Conservation (phyloP, 1,284 basidiomycete species). For the Violaceomyces palustris region DNA sequence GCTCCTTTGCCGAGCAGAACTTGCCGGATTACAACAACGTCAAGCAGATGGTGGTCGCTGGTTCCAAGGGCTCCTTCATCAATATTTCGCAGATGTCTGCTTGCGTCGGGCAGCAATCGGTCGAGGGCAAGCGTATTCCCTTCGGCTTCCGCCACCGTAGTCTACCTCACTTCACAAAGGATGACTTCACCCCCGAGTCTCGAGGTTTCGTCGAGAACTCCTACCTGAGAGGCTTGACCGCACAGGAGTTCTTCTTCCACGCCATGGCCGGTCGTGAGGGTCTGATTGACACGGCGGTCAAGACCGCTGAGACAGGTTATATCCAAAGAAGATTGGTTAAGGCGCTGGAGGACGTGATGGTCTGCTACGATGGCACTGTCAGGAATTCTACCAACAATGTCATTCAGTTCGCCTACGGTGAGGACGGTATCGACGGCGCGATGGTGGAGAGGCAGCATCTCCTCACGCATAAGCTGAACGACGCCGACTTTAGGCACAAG, state of each 20-base stretch:
- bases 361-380: conserved; percentile 95
- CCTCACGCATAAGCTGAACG: conserved; percentile 76
- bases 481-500: conserved; percentile 79
- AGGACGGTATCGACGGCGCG: conserved; percentile 97
- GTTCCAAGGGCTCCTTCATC: conserved; percentile 87
- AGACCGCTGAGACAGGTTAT: conserved; percentile 98
- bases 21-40: conserved; percentile 99
- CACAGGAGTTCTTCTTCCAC: conserved; percentile 99
- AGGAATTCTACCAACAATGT: conserved; percentile 73
- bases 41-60: conserved; percentile 99
- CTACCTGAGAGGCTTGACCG: conserved; percentile 93
- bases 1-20: conserved; percentile 89
- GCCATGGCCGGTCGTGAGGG: conserved; percentile 99
- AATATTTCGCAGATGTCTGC: conserved; percentile 99
- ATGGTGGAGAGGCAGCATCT: conserved; percentile 94
- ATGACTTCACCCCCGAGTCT: conserved; percentile 97
- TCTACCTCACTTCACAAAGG: conserved; percentile 95
- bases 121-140: conserved; percentile 95
- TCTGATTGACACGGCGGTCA: conserved; percentile 98
- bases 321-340: conserved; percentile 97
- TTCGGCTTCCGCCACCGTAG: conserved; percentile 97
- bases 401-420: conserved; percentile 93
- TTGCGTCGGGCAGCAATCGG: conserved; percentile 96
- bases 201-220: conserved; percentile 99
- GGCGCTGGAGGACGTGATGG: conserved; percentile 94